phyloP scores from a whole-genome alignment of 805 yeast species.

The Pichia paraexigua region DNA sequence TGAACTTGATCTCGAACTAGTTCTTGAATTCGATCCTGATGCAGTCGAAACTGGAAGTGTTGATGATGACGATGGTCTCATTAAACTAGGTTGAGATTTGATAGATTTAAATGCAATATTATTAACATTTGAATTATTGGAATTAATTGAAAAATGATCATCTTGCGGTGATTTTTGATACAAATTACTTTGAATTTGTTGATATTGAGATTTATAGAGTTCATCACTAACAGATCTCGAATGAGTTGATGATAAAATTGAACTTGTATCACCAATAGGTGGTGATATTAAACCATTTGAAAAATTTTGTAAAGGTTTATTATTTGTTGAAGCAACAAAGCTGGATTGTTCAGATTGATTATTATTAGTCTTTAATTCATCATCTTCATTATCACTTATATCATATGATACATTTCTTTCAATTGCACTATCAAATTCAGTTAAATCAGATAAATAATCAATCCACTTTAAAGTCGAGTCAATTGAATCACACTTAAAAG shows the following conservation, averaged over 20 bases:
- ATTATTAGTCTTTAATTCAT: not conserved
- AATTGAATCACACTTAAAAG: constrained; percentile 37
- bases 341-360: constrained; percentile 1
- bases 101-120: constrained; percentile 7
- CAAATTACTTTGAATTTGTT: not conserved
- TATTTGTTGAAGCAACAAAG: constrained; percentile 1
- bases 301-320: not conserved
- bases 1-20: constrained; percentile 4
- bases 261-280: not conserved
- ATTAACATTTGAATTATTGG: not conserved
- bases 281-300: not conserved
- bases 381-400: constrained; percentile 12
- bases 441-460: constrained; percentile 45
- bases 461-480: constrained; percentile 46
- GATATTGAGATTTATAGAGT: not conserved
- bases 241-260: not conserved
- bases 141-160: not conserved
- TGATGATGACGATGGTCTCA: not conserved
- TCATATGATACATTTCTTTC: constrained; percentile 43
- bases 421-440: constrained; percentile 37
- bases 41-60: not conserved
- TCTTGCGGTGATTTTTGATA: not conserved
- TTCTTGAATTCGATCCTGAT: not conserved
- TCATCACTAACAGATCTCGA: constrained; percentile 9
- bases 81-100: constrained; percentile 1